Evolutionary conservation across 164 flowering plant species (phyloP), one percentile per base, ranked within the genome.

Genomic region (Nymphaea thermarum): DNA sequence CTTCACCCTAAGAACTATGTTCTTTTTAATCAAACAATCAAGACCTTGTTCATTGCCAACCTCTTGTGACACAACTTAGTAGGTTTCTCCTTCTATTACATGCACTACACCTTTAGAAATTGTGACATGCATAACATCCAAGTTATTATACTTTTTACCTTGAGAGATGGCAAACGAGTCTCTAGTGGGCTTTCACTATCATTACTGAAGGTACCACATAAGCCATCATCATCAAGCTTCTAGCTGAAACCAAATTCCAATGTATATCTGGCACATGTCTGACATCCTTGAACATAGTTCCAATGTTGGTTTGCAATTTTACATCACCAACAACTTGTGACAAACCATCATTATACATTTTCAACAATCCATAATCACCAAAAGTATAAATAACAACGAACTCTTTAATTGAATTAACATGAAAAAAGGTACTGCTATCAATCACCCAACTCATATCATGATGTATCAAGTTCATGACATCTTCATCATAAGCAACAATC

Each of bases 181-280:
- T 36, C 63, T 66, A 12, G 55, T 5, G 3, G 66, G 25, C 36
- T 74, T 74, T 62, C 68, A 74, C n/a, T 43, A 51, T 6, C 65
- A 67, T 70, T 65, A 2, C 5, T 59, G 67, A 70, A 36, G 36
- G 45, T 3, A 45, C 7, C 3, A 12, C 16, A 8, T 57, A 74
- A 3, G 36, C 66, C 72, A 42, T 70, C 45, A 15, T 64, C 4
- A 45, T 70, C 77, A 4, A 4, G 55, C 5, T 47, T 15, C 64
- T 36, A 0, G 18, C 59, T 59, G 53, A 63, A 2, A 74, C 12
- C 17, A 67, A 17, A 70, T 62, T 70, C 2, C 60, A 53, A 25
- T 43, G 60, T n/a, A 74, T 17, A 3, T 74, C 10, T 12, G 66
- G 71, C 55, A 74, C 17, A 70, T 74, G 68, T 16, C 53, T 65